phyloP scores from a whole-genome alignment of 108 stramenopile species.

The Cyclotella cryptica region DNA sequence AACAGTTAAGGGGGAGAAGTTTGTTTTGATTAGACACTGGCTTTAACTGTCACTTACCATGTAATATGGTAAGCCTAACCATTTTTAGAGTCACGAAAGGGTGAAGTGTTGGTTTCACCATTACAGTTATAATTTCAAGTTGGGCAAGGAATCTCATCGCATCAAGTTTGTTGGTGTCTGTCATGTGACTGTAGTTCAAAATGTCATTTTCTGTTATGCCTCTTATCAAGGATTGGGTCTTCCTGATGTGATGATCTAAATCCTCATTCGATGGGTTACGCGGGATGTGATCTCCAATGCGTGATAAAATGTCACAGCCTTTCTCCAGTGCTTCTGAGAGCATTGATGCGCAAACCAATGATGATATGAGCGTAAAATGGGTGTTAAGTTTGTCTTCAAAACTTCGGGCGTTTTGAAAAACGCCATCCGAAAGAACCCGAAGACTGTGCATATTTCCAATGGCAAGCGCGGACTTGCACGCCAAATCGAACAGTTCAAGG shows the following conservation, averaged over 20 bases:
- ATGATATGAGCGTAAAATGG: not conserved
- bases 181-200: constrained; percentile 18
- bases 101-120: not conserved
- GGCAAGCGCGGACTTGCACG: constrained; percentile 10
- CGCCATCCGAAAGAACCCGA: constrained; percentile 2
- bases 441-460: not conserved
- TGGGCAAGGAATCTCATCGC: constrained; percentile 27
- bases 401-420: not conserved
- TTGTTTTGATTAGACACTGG: no score
- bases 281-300: constrained; percentile 27
- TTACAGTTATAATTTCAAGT: not conserved
- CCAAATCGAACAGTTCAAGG: constrained; percentile 25
- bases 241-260: not conserved
- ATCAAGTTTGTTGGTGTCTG: constrained; percentile 2
- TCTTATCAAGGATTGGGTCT: constrained; percentile 9
- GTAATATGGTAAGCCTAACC: constrained; percentile 13
- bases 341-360: not conserved
- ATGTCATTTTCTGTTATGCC: constrained; percentile 15
- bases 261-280: not conserved
- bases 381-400: constrained; percentile 25
- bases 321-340: constrained; percentile 11
- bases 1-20: no score
- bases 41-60: no score
- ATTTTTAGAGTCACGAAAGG: constrained; percentile 10
- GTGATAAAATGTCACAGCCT: not conserved